A percentile compares a stretch with the other conserved stretches of the same genome.
Conservation (phyloP, 129 eudicot genomes). For the Centaurea solstitialis region DNA sequence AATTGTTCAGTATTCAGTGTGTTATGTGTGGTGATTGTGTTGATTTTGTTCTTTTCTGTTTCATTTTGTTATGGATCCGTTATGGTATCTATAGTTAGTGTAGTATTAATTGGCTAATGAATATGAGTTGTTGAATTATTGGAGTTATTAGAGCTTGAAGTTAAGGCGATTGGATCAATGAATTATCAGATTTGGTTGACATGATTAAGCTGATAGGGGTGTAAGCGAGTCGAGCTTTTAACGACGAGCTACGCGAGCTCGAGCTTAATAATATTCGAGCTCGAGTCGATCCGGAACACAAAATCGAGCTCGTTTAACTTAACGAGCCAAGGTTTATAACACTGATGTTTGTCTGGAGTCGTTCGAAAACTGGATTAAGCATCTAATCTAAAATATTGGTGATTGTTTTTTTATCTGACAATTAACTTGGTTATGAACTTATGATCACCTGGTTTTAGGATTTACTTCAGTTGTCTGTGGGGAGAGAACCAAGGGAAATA, state of each 20-base stretch:
- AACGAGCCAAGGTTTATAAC: too few species aligned
- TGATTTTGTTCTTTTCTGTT: neutral
- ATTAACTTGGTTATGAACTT: conserved; percentile 6
- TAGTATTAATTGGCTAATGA: neutral
- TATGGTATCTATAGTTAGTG: neutral
- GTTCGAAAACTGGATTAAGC: too few species aligned
- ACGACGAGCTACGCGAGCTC: too few species aligned
- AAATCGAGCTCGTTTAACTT: too few species aligned
- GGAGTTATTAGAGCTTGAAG: neutral
- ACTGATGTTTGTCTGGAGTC: too few species aligned
- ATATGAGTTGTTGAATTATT: conserved; percentile 1
- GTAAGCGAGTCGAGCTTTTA: too few species aligned
- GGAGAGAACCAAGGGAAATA: neutral
- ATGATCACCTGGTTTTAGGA: conserved; percentile 2
- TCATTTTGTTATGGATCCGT: conserved; percentile 6
- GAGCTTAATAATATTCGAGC: too few species aligned
- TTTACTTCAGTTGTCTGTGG: neutral
- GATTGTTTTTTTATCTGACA: neutral
- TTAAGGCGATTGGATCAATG: neutral
- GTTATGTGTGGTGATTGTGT: conserved; percentile 9
- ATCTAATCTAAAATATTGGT: neutral
- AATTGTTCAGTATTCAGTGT: conserved; percentile 4
- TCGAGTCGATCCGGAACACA: too few species aligned
- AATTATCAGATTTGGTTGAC: neutral
- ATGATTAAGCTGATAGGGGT: too few species aligned